These are phyloP conservation scores for Prunus campanulata DNA, from an alignment of 306 rosid genomes.

Conservation along the genomic window DNA sequence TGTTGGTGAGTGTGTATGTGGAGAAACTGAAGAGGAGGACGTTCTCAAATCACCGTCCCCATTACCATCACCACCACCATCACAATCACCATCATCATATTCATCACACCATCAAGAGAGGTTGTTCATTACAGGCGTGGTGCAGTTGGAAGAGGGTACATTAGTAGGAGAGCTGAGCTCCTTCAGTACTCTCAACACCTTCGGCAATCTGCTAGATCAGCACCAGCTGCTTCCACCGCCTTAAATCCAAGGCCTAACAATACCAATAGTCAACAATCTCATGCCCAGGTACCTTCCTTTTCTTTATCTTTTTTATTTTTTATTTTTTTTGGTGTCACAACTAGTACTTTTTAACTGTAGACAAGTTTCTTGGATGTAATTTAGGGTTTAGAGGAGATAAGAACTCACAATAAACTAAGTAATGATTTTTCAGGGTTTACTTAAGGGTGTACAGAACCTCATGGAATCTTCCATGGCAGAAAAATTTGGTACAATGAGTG, in stretches of 20 bases:
- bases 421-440: too few relatives aligned
- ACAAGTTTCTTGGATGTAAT: background rate
- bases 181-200: slow-evolving; percentile 63
- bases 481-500: too few relatives aligned
- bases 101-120: slow-evolving; percentile 35
- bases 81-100: slow-evolving; percentile 28
- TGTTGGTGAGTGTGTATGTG: slow-evolving; percentile 47
- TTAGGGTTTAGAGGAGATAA: background rate
- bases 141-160: slow-evolving; percentile 28
- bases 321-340: background rate
- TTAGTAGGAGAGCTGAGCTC: slow-evolving; percentile 61
- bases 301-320: background rate
- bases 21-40: slow-evolving; percentile 46
- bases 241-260: slow-evolving; percentile 11
- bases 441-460: too few relatives aligned
- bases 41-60: slow-evolving; percentile 20
- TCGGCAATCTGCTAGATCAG: slow-evolving; percentile 41
- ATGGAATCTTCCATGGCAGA: too few relatives aligned
- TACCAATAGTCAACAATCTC: slow-evolving; percentile 27
- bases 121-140: slow-evolving; percentile 16
- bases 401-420: too few relatives aligned
- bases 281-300: slow-evolving; percentile 21
- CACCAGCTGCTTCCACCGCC: slow-evolving; percentile 33
- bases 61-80: slow-evolving; percentile 21
- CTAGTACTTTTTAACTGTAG: background rate